A percentile compares a stretch with the other conserved stretches of the same genome.
phyloP scores from a whole-genome alignment of 306 rosid species.

The Malus sylvestris region DNA sequence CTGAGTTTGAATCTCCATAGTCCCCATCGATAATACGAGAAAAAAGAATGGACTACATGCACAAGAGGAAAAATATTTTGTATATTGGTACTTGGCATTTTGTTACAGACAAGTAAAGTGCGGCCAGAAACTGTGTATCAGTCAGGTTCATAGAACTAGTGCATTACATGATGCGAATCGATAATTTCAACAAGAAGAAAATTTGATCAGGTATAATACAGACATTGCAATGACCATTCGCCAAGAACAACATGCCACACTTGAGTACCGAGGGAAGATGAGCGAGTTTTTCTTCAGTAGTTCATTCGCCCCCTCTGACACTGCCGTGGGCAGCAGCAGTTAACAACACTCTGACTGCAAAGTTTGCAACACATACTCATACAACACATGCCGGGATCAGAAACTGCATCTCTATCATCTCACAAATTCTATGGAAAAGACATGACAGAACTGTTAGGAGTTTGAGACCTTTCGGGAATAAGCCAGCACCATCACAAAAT shows the following conservation, averaged over 20 bases:
- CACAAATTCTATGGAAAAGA: not conserved
- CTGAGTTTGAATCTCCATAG: no score
- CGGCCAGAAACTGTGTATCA: not conserved
- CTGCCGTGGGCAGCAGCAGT: not conserved
- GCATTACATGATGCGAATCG: not conserved
- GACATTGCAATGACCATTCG: not conserved
- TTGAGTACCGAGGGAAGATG: not conserved
- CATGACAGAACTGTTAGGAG: conserved; percentile 21
- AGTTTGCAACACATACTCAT: not conserved
- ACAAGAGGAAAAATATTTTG: not conserved
- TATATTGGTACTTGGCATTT: not conserved
- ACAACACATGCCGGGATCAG: not conserved
- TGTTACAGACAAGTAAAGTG: conserved; percentile 7
- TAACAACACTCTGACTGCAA: not conserved
- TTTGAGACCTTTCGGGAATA: conserved; percentile 58
- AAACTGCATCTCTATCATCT: not conserved
- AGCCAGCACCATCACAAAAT: conserved; percentile 75
- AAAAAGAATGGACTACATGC: no score
- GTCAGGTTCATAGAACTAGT: not conserved
- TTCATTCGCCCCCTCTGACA: not conserved
- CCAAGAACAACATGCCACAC: conserved; percentile 1
- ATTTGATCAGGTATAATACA: not conserved
- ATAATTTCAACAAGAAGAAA: not conserved
- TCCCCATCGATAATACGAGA: not conserved
- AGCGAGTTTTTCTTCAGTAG: not conserved